Evolutionary conservation across 331 rosid species (phyloP).

Genomic region (Phaseolus coccineus): DNA sequence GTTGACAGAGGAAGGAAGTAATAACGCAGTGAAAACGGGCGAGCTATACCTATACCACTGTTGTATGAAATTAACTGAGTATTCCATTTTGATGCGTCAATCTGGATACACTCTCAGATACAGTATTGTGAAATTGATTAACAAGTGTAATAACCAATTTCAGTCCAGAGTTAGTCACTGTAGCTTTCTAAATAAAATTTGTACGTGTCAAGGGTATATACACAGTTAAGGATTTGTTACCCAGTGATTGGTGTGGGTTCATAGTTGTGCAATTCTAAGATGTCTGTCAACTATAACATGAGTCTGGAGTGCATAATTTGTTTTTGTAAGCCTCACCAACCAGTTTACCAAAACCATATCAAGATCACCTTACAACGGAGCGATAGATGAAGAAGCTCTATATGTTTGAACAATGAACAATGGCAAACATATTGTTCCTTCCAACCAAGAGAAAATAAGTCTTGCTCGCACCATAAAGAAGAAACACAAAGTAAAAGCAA

Average conservation of each 20-base stretch:
- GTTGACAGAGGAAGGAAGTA: not conserved
- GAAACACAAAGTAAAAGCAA: constrained; percentile 26
- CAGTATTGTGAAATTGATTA: not conserved
- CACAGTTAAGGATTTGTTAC: not conserved
- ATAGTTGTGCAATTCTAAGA: not conserved
- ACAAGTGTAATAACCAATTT: not conserved
- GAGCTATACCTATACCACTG: not conserved
- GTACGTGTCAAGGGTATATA: not conserved
- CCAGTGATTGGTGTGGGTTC: not conserved
- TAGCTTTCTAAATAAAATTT: constrained; percentile 8
- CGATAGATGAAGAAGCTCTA: not conserved
- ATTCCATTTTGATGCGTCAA: not conserved
- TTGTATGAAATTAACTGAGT: not conserved
- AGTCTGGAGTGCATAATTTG: not conserved
- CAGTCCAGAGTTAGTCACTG: not conserved
- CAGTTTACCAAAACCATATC: not conserved
- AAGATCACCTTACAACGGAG: not conserved
- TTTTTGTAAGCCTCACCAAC: not conserved
- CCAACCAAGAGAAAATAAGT: not conserved
- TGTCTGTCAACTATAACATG: not conserved
- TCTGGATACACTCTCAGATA: not conserved
- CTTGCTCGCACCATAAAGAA: not conserved
- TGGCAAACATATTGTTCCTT: not conserved
- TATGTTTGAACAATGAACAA: not conserved
- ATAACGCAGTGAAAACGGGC: not conserved